These are phyloP conservation scores for Eucalyptus regnans DNA, from an alignment of 345 rosid species.

Conservation along the genomic window DNA sequence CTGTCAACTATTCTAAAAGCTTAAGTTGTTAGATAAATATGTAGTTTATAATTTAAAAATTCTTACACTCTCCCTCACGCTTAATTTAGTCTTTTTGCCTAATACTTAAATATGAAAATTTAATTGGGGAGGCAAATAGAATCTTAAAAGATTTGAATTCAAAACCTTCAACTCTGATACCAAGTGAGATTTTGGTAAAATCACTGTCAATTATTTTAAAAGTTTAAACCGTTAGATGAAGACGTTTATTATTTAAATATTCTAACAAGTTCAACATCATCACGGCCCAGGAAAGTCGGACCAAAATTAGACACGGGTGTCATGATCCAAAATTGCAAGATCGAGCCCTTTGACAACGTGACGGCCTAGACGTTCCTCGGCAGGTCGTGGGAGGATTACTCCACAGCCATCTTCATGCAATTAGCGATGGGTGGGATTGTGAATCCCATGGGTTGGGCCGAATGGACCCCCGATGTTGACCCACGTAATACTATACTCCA, in stretches of 20 bases:
- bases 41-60: no score
- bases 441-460: constrained; percentile 19
- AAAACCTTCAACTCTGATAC: fast-evolving
- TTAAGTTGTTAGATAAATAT: no score
- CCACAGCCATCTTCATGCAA: constrained; percentile 17
- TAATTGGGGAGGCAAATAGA: fast-evolving
- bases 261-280: background rate
- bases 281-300: constrained; percentile 11
- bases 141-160: fast-evolving
- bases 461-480: background rate
- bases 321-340: constrained; percentile 4
- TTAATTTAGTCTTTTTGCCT: no score
- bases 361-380: constrained; percentile 12
- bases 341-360: background rate
- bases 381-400: constrained; percentile 25
- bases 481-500: constrained; percentile 10
- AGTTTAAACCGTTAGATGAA: no score
- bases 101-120: no score
- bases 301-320: constrained; percentile 18
- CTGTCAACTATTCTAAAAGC: fast-evolving
- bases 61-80: fast-evolving
- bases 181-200: no score
- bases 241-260: no score
- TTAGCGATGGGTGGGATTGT: constrained; percentile 6
- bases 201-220: fast-evolving